Percentiles rank a stretch among this genome's conserved stretches.
phyloP scores from a whole-genome alignment of 345 rosid genomes.

The Eucalyptus cloeziana region DNA sequence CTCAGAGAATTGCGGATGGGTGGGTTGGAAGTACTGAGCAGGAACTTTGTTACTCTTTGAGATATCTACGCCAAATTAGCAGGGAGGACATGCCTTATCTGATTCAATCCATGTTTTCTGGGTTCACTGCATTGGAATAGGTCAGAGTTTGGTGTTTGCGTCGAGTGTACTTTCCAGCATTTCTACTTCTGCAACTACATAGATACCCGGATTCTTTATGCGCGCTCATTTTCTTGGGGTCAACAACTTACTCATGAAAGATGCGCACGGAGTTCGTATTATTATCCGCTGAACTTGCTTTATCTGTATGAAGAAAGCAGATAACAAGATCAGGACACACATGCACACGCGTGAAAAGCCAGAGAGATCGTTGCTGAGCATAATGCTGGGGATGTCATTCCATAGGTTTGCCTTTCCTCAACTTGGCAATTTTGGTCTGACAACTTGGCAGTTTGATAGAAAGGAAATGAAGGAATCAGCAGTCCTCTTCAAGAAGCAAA shows the following conservation, averaged over 20 bases:
- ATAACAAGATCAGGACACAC: background rate
- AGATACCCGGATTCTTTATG: fast-evolving
- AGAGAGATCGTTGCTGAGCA: background rate
- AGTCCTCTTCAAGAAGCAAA: no score
- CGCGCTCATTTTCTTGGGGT: background rate
- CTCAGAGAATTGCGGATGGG: background rate
- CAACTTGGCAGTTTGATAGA: background rate
- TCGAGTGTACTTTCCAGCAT: no score
- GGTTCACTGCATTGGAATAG: background rate
- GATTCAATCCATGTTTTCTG: background rate
- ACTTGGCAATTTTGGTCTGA: background rate
- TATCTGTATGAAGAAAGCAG: background rate
- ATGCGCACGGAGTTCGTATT: background rate
- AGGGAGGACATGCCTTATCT: background rate
- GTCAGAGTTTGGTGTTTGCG: no score
- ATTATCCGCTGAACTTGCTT: background rate
- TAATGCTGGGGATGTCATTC: fast-evolving
- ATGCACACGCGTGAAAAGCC: background rate
- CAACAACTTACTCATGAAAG: background rate
- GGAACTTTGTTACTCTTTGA: background rate
- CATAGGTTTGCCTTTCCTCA: background rate
- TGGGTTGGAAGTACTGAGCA: background rate
- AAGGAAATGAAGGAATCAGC: no score
- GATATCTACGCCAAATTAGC: background rate
- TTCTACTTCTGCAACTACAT: no score